Percentiles rank a stretch among this genome's conserved stretches.
Evolutionary conservation across 2,329 filamentous ascomycete genomes (phyloP).

Genomic region (Paraconiothyrium brasiliense): DNA sequence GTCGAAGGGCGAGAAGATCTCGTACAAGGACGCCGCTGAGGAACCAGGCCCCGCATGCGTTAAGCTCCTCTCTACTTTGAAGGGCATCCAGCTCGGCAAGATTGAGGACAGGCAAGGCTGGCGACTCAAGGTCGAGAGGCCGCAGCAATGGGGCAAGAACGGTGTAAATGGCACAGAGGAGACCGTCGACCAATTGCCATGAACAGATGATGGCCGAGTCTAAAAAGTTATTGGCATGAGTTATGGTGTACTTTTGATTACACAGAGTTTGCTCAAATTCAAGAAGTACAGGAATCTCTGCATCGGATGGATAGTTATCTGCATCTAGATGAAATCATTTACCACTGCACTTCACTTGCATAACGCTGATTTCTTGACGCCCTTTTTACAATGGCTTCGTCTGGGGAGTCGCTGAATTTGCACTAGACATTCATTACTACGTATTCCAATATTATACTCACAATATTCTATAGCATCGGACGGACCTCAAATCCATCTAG

Average conservation of each 20-base stretch:
- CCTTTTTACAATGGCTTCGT: neutral
- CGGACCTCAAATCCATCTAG: neutral
- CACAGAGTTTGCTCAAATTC: too few species aligned
- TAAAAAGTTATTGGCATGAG: neutral
- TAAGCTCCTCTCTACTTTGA: conserved; percentile 77
- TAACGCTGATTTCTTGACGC: neutral
- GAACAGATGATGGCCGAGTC: neutral
- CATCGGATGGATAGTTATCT: neutral
- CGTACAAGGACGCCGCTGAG: conserved; percentile 65
- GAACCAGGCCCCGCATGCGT: conserved; percentile 78
- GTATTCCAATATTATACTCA: conserved; percentile 16
- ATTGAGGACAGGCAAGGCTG: conserved; percentile 80
- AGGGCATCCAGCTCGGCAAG: conserved; percentile 87
- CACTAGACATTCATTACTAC: conserved; percentile 18
- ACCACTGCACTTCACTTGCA: neutral
- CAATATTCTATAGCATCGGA: conserved; percentile 7
- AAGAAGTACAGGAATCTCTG: neutral
- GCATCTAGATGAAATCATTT: neutral
- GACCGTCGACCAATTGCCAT: conserved; percentile 49
- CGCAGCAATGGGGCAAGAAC: conserved; percentile 48
- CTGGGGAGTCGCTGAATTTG: neutral
- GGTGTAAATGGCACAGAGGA: conserved; percentile 33
- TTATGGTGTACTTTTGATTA: neutral
- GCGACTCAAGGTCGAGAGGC: conserved; percentile 61
- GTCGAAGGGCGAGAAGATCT: conserved; percentile 64